Conservation (phyloP, 371 early-diverging fungal species). For the Nematocida parisii region DNA sequence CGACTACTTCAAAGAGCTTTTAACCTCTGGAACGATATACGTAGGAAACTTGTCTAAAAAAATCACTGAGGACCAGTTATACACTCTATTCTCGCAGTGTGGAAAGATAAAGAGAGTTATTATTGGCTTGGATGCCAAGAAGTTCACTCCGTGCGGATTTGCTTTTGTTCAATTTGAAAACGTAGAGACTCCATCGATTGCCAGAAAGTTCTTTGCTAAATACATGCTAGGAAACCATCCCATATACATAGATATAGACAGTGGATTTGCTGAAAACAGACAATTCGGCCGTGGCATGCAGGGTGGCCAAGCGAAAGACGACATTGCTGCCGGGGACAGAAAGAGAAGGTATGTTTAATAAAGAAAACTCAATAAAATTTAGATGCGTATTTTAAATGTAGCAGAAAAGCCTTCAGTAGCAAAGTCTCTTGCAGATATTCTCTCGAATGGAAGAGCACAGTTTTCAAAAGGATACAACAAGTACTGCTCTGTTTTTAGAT, state of each 20-base stretch:
- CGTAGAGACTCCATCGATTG: not conserved
- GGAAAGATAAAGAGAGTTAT: slow-evolving; percentile 88
- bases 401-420: slow-evolving; percentile 97
- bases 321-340: slow-evolving; percentile 76
- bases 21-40: slow-evolving; percentile 76
- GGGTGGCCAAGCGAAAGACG: slow-evolving; percentile 90
- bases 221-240: slow-evolving; percentile 85
- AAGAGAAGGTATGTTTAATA: slow-evolving; percentile 31
- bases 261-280: slow-evolving; percentile 85
- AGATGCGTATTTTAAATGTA: slow-evolving; percentile 72
- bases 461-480: slow-evolving; percentile 56
- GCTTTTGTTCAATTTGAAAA: slow-evolving; percentile 73
- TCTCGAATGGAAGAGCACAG: slow-evolving; percentile 70
- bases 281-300: slow-evolving; percentile 88
- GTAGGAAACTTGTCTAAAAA: slow-evolving; percentile 84
- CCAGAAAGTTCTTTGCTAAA: slow-evolving; percentile 69
- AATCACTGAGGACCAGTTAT: slow-evolving; percentile 76
- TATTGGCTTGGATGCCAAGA: slow-evolving; percentile 87
- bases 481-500: slow-evolving; percentile 66
- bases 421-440: slow-evolving; percentile 78
- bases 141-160: slow-evolving; percentile 93
- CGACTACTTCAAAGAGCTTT: slow-evolving; percentile 65
- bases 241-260: slow-evolving; percentile 89
- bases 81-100: slow-evolving; percentile 74
- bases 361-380: slow-evolving; percentile 31